phyloP scores from a whole-genome alignment of 108 stramenopile species.

The Cylindrotheca fusiformis region DNA sequence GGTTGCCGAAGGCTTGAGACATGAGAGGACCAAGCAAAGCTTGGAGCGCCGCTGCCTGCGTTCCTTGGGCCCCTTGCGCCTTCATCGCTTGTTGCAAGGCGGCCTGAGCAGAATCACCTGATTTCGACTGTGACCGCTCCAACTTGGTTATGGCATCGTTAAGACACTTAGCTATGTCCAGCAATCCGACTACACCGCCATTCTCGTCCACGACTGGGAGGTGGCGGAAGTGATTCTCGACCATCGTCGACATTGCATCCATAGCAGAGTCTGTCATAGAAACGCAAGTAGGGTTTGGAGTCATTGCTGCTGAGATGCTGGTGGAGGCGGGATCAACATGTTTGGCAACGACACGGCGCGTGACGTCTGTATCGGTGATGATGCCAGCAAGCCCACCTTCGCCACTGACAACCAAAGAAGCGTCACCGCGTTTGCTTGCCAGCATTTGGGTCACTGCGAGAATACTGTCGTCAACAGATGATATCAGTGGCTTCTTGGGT shows the following conservation, averaged over 20 bases:
- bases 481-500: constrained; percentile 72
- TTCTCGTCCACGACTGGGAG: constrained; percentile 86
- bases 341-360: constrained; percentile 71
- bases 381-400: constrained; percentile 77
- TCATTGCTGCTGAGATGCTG: constrained; percentile 79
- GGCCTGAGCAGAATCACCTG: constrained; percentile 52
- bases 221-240: constrained; percentile 91
- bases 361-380: constrained; percentile 83
- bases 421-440: constrained; percentile 60
- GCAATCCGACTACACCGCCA: constrained; percentile 80
- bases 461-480: constrained; percentile 36
- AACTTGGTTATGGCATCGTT: constrained; percentile 92
- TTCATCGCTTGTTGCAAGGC: constrained; percentile 56
- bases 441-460: constrained; percentile 58
- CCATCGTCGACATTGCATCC: constrained; percentile 90
- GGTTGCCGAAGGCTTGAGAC: constrained; percentile 65
- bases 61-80: constrained; percentile 53
- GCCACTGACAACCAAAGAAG: constrained; percentile 53
- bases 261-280: constrained; percentile 77
- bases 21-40: constrained; percentile 64
- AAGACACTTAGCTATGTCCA: constrained; percentile 94
- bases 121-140: constrained; percentile 63
- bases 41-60: constrained; percentile 63
- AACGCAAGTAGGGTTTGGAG: constrained; percentile 83
- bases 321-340: constrained; percentile 56